Conservation (phyloP, 164 flowering plant genomes). For the Cinnamomum micranthum region DNA sequence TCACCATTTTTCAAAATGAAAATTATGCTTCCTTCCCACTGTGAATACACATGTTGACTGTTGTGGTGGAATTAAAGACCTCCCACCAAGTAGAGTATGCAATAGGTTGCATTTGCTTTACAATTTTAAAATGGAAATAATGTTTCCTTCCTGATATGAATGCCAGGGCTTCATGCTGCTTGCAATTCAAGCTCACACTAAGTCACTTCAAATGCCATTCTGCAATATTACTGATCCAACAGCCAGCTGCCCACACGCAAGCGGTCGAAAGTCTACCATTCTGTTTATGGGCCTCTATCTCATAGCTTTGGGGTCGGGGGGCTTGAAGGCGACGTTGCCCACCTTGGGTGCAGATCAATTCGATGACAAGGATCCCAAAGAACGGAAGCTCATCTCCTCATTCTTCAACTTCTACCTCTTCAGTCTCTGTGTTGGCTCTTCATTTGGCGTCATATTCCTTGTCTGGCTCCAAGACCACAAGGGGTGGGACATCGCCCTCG, state of each 20-base stretch:
- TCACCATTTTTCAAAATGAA: not conserved
- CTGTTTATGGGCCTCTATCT: constrained; percentile 30
- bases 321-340: constrained; percentile 28
- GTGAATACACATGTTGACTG: too few relatives aligned
- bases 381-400: constrained; percentile 23
- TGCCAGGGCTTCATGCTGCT: constrained; percentile 33
- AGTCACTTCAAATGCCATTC: constrained; percentile 19
- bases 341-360: constrained; percentile 13
- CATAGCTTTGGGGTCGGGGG: constrained; percentile 34
- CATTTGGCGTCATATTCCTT: constrained; percentile 26
- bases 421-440: constrained; percentile 19
- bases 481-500: constrained; percentile 20
- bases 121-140: not conserved
- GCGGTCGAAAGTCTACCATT: constrained; percentile 21
- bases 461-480: constrained; percentile 30
- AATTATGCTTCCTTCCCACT: too few relatives aligned
- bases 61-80: too few relatives aligned
- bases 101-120: not conserved
- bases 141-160: not conserved
- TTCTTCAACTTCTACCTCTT: constrained; percentile 36
- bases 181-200: constrained; percentile 24
- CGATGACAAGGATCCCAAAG: constrained; percentile 10
- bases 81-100: not conserved
- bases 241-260: constrained; percentile 17
- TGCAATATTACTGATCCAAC: constrained; percentile 10